Base-by-base conservation (phyloP, 2,329 filamentous ascomycete species). In the Erysiphe neolycopersici region DNA sequence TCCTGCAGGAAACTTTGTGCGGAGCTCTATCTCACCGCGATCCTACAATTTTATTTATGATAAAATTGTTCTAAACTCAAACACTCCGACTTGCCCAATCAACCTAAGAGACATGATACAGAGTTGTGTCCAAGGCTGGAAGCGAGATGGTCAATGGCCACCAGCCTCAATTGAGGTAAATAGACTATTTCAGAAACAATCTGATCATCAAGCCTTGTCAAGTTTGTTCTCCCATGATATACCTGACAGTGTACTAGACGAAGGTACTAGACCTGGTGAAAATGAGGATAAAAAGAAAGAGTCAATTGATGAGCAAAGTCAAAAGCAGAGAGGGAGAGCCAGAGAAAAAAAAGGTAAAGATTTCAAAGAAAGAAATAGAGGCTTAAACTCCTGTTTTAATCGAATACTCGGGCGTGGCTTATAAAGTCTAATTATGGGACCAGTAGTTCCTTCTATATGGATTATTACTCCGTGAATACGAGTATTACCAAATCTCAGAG, bases 141-240 rank as follows among this genome's bases (percentile, higher is more conserved):
- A 91, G 59, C 69, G 81, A 36, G 82, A 89, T 53, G 85, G 84
- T 14, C 82, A 93, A 59, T 95, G 87, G 87, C 85, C 87, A 4
- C 82, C 80, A n/a, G 4, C 31, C 14, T 19, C 16, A 5, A 37
- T 36, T 30, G 26, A n/a, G 2, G 18, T 29, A 26, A 29, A n/a
- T 4, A 18, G n/a, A 38, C 13, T 18, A 14, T 16, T 22, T 36
- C 10, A 17, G 6, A 36, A 36, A 41, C 5, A 22, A 30, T n/a
- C 4, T 4, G 16, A 14, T 6, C 19, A 22, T 14, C 12, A 29
- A 14, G 29, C 18, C 14, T n/a, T 30, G 5, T 18, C 38, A 30
- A 41, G 38, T 41, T 26, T 41, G 8, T 41, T 41, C 11, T 9
- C 19, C 2, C 19, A 16, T 14, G 13, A 30, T 30, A n/a, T 26